Percentiles rank a stretch among this genome's conserved stretches.
phyloP scores from a whole-genome alignment of 2,329 filamentous ascomycete genomes.

The Penicillium sp. region DNA sequence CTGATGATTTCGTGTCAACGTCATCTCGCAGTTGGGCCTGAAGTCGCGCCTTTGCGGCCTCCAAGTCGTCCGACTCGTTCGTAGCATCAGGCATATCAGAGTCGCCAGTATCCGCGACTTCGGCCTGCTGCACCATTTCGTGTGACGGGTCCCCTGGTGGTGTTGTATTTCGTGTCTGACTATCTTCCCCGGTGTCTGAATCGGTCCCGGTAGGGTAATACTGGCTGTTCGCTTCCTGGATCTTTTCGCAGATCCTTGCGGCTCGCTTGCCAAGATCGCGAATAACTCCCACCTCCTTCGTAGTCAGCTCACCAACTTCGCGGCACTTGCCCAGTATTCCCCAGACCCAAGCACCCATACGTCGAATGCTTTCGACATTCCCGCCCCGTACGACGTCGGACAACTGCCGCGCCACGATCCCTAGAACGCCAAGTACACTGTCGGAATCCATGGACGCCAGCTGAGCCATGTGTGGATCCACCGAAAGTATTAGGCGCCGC shows the following conservation, averaged over 20 bases:
- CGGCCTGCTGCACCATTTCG: background rate
- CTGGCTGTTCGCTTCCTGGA: constrained; percentile 43
- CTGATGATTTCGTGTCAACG: constrained; percentile 10
- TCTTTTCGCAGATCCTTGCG: constrained; percentile 44
- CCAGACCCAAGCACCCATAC: constrained; percentile 81
- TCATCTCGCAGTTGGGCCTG: constrained; percentile 35
- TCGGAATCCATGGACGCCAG: constrained; percentile 54
- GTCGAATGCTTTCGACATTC: constrained; percentile 55
- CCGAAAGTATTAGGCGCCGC: constrained; percentile 37
- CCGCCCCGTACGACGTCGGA: constrained; percentile 59
- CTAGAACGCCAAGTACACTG: constrained; percentile 61
- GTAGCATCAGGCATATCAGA: constrained; percentile 17
- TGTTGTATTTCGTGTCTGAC: background rate
- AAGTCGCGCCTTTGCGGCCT: constrained; percentile 47
- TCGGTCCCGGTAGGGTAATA: constrained; percentile 22
- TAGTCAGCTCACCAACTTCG: constrained; percentile 67
- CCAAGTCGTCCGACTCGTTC: constrained; percentile 35
- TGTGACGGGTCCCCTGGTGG: background rate
- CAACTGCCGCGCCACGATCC: constrained; percentile 54
- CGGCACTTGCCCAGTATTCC: constrained; percentile 69
- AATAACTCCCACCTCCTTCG: constrained; percentile 68
- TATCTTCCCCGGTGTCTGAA: constrained; percentile 5
- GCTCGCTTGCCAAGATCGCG: constrained; percentile 76
- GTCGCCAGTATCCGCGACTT: constrained; percentile 6
- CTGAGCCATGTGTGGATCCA: constrained; percentile 47